phyloP scores from a whole-genome alignment of 176 grass and related monocot genomes.

The Carex kokanica region DNA sequence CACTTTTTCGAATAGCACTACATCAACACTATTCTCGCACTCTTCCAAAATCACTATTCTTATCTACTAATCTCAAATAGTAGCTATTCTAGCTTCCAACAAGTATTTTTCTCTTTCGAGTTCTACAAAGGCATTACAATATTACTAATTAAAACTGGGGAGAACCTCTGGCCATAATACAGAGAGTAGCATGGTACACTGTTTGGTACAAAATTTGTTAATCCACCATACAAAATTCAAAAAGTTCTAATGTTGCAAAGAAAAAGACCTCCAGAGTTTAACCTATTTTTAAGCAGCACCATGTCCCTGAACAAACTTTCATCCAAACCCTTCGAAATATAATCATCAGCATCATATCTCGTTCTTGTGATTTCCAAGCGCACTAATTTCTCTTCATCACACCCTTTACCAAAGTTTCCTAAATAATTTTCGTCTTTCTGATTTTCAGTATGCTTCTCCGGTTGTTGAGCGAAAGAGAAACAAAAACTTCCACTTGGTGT shows the following conservation, averaged over 20 bases:
- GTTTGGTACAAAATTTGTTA: background rate
- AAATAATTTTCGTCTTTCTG: conserved; percentile 21
- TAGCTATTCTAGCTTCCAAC: no score
- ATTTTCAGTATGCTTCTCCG: conserved; percentile 14
- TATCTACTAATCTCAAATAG: no score
- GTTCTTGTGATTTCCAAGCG: conserved; percentile 5
- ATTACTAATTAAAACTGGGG: background rate
- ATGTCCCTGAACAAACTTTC: conserved; percentile 32
- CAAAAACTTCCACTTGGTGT: conserved; percentile 19
- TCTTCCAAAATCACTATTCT: no score
- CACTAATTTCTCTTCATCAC: conserved; percentile 2
- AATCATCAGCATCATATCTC: conserved; percentile 34
- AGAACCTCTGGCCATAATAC: background rate
- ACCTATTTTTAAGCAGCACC: conserved; percentile 29
- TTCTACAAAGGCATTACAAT: no score
- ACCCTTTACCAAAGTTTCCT: background rate
- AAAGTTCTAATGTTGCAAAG: conserved; percentile 32
- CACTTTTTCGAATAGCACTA: no score
- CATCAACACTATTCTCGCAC: no score
- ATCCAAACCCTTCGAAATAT: conserved; percentile 16
- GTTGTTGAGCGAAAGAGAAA: conserved; percentile 12
- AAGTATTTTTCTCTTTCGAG: no score
- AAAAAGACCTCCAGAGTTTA: conserved; percentile 31
- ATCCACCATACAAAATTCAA: conserved; percentile 15
- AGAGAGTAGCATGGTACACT: background rate